These are phyloP conservation scores for Fraxinus dipetala DNA, from an alignment of 305 asterid species.

Conservation along the genomic window DNA sequence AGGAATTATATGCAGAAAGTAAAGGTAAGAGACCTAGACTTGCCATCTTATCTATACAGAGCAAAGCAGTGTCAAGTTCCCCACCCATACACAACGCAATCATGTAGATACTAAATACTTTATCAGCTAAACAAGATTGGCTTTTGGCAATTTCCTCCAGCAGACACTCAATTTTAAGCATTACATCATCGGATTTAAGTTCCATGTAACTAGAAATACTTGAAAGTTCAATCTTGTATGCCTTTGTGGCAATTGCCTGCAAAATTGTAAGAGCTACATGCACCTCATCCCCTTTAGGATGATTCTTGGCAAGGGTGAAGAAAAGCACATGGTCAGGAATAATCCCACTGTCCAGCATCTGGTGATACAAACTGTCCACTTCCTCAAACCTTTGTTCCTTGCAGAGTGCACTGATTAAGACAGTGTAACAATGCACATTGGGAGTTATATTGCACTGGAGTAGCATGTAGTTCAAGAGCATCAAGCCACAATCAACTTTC, in stretches of 20 bases:
- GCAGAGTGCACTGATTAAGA: slow-evolving; percentile 45
- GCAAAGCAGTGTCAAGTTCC: slow-evolving; percentile 38
- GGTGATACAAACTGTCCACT: slow-evolving; percentile 30
- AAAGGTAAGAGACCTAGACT: slow-evolving; percentile 37
- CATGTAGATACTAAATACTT: slow-evolving; percentile 50
- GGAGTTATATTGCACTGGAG: slow-evolving; percentile 32
- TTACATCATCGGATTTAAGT: slow-evolving; percentile 27
- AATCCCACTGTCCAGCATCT: slow-evolving; percentile 45
- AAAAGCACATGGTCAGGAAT: slow-evolving; percentile 61
- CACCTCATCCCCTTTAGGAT: slow-evolving; percentile 41
- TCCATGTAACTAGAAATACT: slow-evolving; percentile 3
- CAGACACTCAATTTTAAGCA: slow-evolving; percentile 42
- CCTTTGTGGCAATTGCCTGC: slow-evolving; percentile 46
- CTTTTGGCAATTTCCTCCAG: slow-evolving; percentile 38
- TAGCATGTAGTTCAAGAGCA: slow-evolving; percentile 38
- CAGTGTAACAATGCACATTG: slow-evolving; percentile 55
- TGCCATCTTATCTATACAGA: slow-evolving; percentile 45
- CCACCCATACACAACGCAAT: slow-evolving; percentile 52
- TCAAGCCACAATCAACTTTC: slow-evolving; percentile 46
- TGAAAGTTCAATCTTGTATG: slow-evolving; percentile 34
- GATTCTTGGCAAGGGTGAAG: slow-evolving; percentile 44
- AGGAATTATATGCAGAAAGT: slow-evolving; percentile 52
- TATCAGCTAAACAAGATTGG: slow-evolving; percentile 30
- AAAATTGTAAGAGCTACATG: slow-evolving; percentile 39
- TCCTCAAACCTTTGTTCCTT: slow-evolving; percentile 45